Conservation (phyloP, 805 yeast genomes). For the Blastobotrys attinorum region DNA sequence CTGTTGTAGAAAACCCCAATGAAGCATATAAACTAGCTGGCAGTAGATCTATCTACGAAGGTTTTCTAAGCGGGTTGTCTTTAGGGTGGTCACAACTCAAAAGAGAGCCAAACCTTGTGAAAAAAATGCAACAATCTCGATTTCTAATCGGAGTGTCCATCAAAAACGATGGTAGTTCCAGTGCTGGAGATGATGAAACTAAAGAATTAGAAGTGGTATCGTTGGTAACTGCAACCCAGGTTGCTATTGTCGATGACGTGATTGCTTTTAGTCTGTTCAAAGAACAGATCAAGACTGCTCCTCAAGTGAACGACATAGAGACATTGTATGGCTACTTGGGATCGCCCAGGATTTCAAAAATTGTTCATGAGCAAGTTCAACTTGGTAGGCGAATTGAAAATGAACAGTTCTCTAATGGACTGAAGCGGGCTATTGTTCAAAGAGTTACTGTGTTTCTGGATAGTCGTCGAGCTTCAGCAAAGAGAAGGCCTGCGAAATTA, state of each 20-base stretch:
- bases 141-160: slow-evolving; percentile 25
- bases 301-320: slow-evolving; percentile 28
- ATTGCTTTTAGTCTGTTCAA: slow-evolving; percentile 30
- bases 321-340: slow-evolving; percentile 26
- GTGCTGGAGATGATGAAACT: slow-evolving; percentile 11
- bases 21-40: slow-evolving; percentile 21
- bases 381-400: slow-evolving; percentile 21
- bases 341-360: slow-evolving; percentile 21
- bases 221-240: slow-evolving; percentile 23
- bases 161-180: slow-evolving; percentile 12
- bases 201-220: slow-evolving; percentile 14
- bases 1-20: slow-evolving; percentile 21
- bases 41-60: slow-evolving; percentile 17
- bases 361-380: slow-evolving; percentile 20
- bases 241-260: slow-evolving; percentile 32
- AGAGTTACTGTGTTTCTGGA: slow-evolving; percentile 27
- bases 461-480: slow-evolving; percentile 18
- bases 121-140: slow-evolving; percentile 20
- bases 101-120: slow-evolving; percentile 14
- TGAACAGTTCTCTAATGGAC: slow-evolving; percentile 2
- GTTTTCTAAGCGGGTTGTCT: slow-evolving; percentile 17
- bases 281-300: slow-evolving; percentile 25
- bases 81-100: slow-evolving; percentile 17
- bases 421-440: slow-evolving; percentile 25
- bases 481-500: slow-evolving; percentile 10